Percentiles rank a stretch among this genome's conserved stretches.
Evolutionary conservation across 257 asterid genomes (phyloP).

Genomic region (Ophiorrhiza pumila): DNA sequence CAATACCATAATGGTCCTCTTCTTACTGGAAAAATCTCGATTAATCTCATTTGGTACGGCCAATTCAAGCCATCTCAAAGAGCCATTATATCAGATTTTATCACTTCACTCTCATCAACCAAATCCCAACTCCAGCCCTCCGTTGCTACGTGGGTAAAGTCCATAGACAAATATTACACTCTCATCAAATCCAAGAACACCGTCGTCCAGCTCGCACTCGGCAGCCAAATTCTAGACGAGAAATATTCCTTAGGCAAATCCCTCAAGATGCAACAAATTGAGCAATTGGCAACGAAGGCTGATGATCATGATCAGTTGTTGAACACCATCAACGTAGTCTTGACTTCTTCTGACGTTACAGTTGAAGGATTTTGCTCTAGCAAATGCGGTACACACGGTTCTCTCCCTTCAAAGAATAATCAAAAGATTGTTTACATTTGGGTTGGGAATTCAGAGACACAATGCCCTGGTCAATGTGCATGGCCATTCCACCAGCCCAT

Average conservation of each 20-base stretch:
- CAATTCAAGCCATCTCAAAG: conserved; percentile 25
- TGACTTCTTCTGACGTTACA: conserved; percentile 30
- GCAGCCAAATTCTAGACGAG: conserved; percentile 19
- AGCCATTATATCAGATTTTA: conserved; percentile 21
- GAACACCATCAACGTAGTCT: conserved; percentile 22
- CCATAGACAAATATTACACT: conserved; percentile 24
- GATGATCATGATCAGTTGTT: not conserved
- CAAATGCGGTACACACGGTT: conserved; percentile 35
- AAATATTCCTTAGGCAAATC: conserved; percentile 26
- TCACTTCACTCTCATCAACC: conserved; percentile 19
- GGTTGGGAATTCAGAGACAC: conserved; percentile 38
- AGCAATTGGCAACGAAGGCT: conserved; percentile 18
- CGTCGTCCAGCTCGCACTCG: not conserved
- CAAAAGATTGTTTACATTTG: conserved; percentile 18
- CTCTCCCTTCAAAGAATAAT: not conserved
- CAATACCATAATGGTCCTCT: conserved; percentile 35
- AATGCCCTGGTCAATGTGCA: conserved; percentile 45
- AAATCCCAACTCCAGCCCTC: conserved; percentile 20
- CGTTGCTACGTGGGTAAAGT: conserved; percentile 27
- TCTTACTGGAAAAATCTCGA: conserved; percentile 14
- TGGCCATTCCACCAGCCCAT: conserved; percentile 43
- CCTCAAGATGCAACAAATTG: conserved; percentile 21
- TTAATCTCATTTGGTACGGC: conserved; percentile 29
- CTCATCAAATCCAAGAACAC: conserved; percentile 10
- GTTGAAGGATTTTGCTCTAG: conserved; percentile 35